A percentile compares a stretch with the other conserved stretches of the same genome.
These are phyloP conservation scores for Mycena vitilis DNA, from an alignment of 768 basidiomycete species.

Conservation along the genomic window DNA sequence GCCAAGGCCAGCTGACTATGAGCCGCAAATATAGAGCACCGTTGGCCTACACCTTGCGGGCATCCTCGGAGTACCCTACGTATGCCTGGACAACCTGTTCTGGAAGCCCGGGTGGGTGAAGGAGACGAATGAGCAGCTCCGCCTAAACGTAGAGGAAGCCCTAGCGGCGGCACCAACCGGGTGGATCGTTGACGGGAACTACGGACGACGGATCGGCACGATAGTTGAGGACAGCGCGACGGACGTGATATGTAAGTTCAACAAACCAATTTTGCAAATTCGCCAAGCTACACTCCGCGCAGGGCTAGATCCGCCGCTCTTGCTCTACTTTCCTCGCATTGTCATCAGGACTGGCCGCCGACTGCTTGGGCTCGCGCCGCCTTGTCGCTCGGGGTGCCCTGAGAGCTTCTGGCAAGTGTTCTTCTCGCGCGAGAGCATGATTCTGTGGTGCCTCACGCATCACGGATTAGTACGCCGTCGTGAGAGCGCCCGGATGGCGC, in stretches of 20 bases:
- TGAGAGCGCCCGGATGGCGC: slow-evolving; percentile 43
- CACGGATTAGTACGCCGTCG: slow-evolving; percentile 48
- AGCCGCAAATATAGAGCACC: slow-evolving; percentile 47
- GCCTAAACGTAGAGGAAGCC: slow-evolving; percentile 39
- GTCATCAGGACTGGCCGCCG: slow-evolving; percentile 62
- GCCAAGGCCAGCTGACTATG: background rate
- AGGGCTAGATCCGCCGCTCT: slow-evolving; percentile 78
- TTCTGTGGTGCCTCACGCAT: slow-evolving; percentile 62
- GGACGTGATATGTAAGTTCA: slow-evolving; percentile 61
- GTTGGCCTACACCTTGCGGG: slow-evolving; percentile 48
- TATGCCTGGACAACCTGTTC: slow-evolving; percentile 49
- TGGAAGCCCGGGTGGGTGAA: slow-evolving; percentile 52
- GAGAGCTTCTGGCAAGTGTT: slow-evolving; percentile 56
- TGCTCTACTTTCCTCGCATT: slow-evolving; percentile 71
- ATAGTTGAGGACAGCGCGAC: slow-evolving; percentile 55
- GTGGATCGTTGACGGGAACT: slow-evolving; percentile 69
- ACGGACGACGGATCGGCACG: slow-evolving; percentile 41
- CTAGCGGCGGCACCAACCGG: slow-evolving; percentile 48
- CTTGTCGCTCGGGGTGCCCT: slow-evolving; percentile 62
- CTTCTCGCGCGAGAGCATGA: slow-evolving; percentile 60
- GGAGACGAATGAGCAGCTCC: slow-evolving; percentile 38
- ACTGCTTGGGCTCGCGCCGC: slow-evolving; percentile 45
- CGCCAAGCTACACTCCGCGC: background rate
- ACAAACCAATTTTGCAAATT: background rate
- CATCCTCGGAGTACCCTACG: slow-evolving; percentile 47